Evolutionary conservation across 78 protist species (phyloP).

Genomic region (Guillardia theta): DNA sequence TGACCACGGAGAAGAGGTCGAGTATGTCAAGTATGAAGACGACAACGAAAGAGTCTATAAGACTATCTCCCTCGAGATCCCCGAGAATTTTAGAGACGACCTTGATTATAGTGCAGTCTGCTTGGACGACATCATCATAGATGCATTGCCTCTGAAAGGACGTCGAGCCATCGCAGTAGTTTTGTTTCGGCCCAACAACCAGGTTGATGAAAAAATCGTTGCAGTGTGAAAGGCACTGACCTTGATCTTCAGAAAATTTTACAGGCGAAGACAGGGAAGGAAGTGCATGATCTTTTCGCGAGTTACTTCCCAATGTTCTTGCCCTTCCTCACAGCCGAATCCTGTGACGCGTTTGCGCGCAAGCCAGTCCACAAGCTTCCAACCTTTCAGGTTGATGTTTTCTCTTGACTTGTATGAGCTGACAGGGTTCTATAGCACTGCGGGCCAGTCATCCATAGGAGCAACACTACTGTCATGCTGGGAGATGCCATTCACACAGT

Average conservation of each 20-base stretch:
- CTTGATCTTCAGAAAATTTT: too few species aligned
- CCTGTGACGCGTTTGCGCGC: background rate
- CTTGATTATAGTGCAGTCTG: background rate
- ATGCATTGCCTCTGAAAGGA: background rate
- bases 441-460: background rate
- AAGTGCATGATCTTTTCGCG: background rate
- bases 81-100: background rate
- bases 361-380: background rate
- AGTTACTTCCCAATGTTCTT: background rate
- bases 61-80: background rate
- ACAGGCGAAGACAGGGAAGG: background rate
- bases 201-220: too few species aligned
- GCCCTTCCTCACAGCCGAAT: background rate
- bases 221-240: too few species aligned
- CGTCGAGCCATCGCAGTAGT: background rate
- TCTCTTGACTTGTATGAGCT: background rate
- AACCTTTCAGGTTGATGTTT: background rate
- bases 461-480: background rate
- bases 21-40: background rate
- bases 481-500: constrained; percentile 9
- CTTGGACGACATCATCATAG: background rate
- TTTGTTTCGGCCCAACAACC: background rate
- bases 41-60: background rate
- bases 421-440: background rate
- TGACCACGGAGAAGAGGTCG: background rate